Evolutionary conservation across 208 protist genomes (phyloP).

Genomic region (Crithidia acanthocephali): DNA sequence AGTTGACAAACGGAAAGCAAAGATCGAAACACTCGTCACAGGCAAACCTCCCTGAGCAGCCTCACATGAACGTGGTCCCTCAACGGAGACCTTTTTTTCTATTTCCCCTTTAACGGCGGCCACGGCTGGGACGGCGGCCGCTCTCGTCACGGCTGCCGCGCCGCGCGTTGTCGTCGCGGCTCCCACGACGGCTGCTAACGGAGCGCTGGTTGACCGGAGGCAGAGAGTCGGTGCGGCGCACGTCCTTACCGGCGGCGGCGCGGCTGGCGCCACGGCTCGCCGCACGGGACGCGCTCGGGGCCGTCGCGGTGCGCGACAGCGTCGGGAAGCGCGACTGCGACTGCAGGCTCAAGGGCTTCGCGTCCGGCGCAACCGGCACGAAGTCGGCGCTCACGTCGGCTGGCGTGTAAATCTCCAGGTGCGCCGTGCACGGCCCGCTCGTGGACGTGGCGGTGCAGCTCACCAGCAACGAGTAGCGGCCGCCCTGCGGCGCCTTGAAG

Average conservation of each 20-base stretch:
- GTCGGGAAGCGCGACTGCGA: slow-evolving; percentile 62
- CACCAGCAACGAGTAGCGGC: slow-evolving; percentile 66
- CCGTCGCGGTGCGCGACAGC: slow-evolving; percentile 55
- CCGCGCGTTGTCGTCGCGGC: slow-evolving; percentile 27
- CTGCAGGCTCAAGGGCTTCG: slow-evolving; percentile 54
- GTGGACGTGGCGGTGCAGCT: slow-evolving; percentile 37
- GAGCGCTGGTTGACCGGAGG: slow-evolving; percentile 43
- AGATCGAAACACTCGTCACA: too few species aligned
- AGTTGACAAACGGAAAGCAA: too few species aligned
- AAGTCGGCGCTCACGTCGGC: slow-evolving; percentile 50
- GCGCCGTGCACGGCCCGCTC: slow-evolving; percentile 43
- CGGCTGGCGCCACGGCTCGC: slow-evolving; percentile 44
- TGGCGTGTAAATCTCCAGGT: slow-evolving; percentile 64
- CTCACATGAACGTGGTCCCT: too few species aligned
- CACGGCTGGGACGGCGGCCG: slow-evolving; percentile 26
- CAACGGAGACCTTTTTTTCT: too few species aligned
- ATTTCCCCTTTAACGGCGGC: slow-evolving; percentile 44
- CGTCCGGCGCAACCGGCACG: slow-evolving; percentile 59
- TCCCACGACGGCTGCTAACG: slow-evolving; percentile 48
- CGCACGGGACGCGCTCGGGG: slow-evolving; percentile 42
- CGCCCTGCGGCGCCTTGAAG: slow-evolving; percentile 70
- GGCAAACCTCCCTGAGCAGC: too few species aligned
- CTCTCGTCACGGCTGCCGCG: slow-evolving; percentile 30
- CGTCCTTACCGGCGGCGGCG: slow-evolving; percentile 20
- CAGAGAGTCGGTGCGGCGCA: slow-evolving; percentile 58